Conservation (phyloP, 2,329 filamentous ascomycete species). For the Penicillium verrucosum region DNA sequence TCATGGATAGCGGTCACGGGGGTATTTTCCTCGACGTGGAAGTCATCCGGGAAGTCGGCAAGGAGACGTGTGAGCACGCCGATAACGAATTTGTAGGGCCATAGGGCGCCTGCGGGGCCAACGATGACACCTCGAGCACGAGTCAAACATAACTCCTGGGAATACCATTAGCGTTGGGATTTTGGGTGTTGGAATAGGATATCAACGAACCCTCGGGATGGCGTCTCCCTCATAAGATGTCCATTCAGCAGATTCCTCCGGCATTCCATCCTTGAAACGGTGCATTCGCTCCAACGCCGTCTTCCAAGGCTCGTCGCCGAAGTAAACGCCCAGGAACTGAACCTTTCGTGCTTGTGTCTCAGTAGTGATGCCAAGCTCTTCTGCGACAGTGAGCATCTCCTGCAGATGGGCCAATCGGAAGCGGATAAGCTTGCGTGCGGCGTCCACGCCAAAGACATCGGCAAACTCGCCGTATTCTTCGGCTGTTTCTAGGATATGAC, state of each 20-base stretch:
- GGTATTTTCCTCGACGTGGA: conserved; percentile 27
- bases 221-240: conserved; percentile 18
- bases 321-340: conserved; percentile 29
- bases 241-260: conserved; percentile 29
- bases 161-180: background rate
- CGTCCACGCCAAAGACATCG: conserved; percentile 16
- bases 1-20: conserved; percentile 15
- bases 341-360: conserved; percentile 27
- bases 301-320: conserved; percentile 25
- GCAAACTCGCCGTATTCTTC: conserved; percentile 24
- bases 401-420: conserved; percentile 26
- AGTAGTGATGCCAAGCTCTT: conserved; percentile 21
- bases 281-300: conserved; percentile 17
- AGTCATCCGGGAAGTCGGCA: conserved; percentile 33
- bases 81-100: conserved; percentile 35
- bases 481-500: conserved; percentile 30
- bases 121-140: conserved; percentile 24
- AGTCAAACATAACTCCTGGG: conserved; percentile 25
- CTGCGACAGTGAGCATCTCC: conserved; percentile 20
- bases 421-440: conserved; percentile 19
- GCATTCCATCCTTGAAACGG: conserved; percentile 28
- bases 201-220: conserved; percentile 20
- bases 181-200: background rate
- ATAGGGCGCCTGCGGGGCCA: conserved; percentile 30
- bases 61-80: conserved; percentile 19